A percentile compares a stretch with the other conserved stretches of the same genome.
phyloP scores from a whole-genome alignment of 2,329 filamentous ascomycete genomes.

The Xylariaceae sp. region DNA sequence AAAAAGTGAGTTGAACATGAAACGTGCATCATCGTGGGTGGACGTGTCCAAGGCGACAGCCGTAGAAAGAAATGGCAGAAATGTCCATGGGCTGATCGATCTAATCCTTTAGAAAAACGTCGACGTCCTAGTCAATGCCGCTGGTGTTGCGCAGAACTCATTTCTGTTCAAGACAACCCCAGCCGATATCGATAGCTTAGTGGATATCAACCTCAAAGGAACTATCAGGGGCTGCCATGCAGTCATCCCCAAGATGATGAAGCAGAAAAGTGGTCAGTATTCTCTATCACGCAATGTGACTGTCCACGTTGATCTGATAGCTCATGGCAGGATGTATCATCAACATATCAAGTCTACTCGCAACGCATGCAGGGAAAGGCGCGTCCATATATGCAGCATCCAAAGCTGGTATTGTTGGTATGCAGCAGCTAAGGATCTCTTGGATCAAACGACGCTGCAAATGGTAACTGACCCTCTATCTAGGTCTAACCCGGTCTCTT shows the following conservation, averaged over 20 bases:
- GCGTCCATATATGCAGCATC: conserved; percentile 72
- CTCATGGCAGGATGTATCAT: conserved; percentile 60
- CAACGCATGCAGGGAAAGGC: conserved; percentile 62
- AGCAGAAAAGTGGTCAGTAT: conserved; percentile 26
- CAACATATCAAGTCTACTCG: conserved; percentile 76
- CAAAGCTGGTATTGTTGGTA: conserved; percentile 75
- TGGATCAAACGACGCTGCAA: conserved; percentile 1
- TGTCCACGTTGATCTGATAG: too few species aligned
- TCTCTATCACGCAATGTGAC: too few species aligned
- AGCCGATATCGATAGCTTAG: conserved; percentile 48
- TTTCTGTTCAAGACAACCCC: conserved; percentile 55
- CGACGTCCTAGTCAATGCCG: conserved; percentile 73
- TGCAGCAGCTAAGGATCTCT: background rate
- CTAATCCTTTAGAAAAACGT: conserved; percentile 3
- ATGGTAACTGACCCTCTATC: conserved; percentile 14
- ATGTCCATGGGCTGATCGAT: background rate
- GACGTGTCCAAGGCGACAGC: too few species aligned
- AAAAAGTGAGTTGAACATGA: conserved; percentile 1
- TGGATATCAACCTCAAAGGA: conserved; percentile 67
- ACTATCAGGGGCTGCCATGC: conserved; percentile 59
- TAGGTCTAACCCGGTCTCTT: conserved; percentile 65
- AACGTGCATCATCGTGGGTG: too few species aligned
- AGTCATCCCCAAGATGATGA: conserved; percentile 44
- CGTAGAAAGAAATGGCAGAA: too few species aligned
- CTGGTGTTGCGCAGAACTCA: conserved; percentile 64